Evolutionary conservation across 257 asterid genomes (phyloP).

Genomic region (Solanum peruvianum): DNA sequence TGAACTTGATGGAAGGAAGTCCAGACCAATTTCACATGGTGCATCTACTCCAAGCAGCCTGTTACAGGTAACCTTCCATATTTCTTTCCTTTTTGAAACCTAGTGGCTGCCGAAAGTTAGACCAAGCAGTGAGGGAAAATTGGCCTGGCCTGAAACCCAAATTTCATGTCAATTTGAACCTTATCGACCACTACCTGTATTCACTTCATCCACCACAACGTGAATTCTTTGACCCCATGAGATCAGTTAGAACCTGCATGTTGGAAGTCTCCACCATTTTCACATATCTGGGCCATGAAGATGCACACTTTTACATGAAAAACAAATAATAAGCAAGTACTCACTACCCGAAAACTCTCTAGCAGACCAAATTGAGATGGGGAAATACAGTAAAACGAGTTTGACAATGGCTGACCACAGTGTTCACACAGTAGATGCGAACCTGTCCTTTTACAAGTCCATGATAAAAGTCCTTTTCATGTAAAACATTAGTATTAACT

Average conservation of each 20-base stretch:
- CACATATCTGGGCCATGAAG: neutral
- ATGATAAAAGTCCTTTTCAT: neutral
- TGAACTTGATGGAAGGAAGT: conserved; percentile 90
- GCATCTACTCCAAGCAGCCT: conserved; percentile 53
- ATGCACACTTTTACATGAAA: neutral
- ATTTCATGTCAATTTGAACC: neutral
- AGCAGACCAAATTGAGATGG: neutral
- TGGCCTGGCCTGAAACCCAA: neutral
- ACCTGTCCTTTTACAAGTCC: neutral
- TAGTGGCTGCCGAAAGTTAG: neutral
- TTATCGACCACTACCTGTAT: neutral
- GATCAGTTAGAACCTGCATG: neutral
- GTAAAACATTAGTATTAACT: neutral
- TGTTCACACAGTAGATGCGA: neutral
- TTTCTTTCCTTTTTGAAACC: neutral
- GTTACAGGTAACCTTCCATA: conserved; percentile 32
- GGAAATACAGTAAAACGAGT: neutral
- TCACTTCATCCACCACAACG: neutral
- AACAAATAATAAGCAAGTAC: neutral
- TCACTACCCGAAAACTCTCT: neutral
- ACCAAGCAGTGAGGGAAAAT: neutral
- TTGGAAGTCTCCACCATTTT: neutral
- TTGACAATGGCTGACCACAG: neutral
- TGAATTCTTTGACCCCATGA: neutral
- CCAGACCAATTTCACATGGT: conserved; percentile 78